Evolutionary conservation across 1,139 yeast species (phyloP).

Genomic region (Protomyces lactucae-debilis): DNA sequence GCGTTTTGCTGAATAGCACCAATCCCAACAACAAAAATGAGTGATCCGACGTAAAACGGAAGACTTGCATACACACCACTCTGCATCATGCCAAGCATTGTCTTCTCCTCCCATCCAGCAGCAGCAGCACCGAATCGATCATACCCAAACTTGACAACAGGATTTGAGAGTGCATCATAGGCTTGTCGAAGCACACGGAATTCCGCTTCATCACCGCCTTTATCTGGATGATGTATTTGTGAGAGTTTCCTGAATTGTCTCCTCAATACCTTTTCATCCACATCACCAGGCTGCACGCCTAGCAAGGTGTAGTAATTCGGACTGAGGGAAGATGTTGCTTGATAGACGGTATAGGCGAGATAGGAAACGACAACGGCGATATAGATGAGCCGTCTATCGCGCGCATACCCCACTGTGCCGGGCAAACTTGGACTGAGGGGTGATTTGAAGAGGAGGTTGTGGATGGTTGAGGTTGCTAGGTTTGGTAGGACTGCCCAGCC

Average conservation of each 20-base stretch:
- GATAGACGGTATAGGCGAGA: conserved; percentile 13
- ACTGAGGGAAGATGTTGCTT: not conserved
- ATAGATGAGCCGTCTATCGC: conserved; percentile 18
- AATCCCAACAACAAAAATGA: conserved; percentile 32
- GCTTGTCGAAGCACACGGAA: conserved; percentile 37
- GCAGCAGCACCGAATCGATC: conserved; percentile 38
- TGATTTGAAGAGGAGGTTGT: conserved; percentile 3
- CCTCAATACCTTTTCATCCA: conserved; percentile 31
- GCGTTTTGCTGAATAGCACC: conserved; percentile 34
- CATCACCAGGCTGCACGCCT: conserved; percentile 28
- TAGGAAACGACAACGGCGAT: conserved; percentile 16
- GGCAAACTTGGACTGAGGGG: not conserved
- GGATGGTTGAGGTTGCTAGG: conserved; percentile 23
- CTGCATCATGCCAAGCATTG: conserved; percentile 24
- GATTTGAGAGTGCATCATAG: conserved; percentile 37
- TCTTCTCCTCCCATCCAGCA: conserved; percentile 29
- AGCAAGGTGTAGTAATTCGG: conserved; percentile 31
- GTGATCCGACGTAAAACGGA: conserved; percentile 33
- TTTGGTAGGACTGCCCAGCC: conserved; percentile 29
- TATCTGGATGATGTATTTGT: conserved; percentile 40
- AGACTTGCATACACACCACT: conserved; percentile 30
- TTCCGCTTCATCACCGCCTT: conserved; percentile 33
- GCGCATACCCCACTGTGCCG: conserved; percentile 7
- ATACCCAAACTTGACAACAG: conserved; percentile 37
- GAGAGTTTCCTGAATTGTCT: conserved; percentile 36